These are phyloP conservation scores for Heliocybe sulcata DNA, from an alignment of 1,284 basidiomycete genomes.

Conservation along the genomic window DNA sequence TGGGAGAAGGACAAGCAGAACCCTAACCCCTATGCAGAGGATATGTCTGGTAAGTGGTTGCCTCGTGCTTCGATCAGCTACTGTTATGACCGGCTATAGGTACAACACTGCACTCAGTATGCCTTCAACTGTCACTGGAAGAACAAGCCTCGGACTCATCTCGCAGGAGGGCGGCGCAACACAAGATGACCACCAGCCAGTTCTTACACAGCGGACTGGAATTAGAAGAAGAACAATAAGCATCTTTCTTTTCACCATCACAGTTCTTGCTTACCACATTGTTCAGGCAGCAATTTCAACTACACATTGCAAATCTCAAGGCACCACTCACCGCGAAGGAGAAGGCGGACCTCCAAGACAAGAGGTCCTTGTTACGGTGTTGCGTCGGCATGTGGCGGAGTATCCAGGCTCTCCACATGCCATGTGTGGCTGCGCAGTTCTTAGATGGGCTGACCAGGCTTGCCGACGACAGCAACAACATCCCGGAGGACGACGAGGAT, in stretches of 20 bases:
- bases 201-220: constrained; percentile 9
- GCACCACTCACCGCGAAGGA: background rate
- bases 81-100: background rate
- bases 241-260: background rate
- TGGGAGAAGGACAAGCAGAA: constrained; percentile 10
- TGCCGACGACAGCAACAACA: background rate
- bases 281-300: background rate
- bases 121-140: constrained; percentile 2
- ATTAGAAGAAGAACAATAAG: constrained; percentile 9
- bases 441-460: background rate
- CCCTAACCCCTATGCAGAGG: constrained; percentile 7
- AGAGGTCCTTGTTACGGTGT: constrained; percentile 2
- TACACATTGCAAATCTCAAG: background rate
- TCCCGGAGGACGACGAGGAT: background rate
- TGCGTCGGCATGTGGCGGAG: constrained; percentile 5
- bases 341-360: constrained; percentile 3
- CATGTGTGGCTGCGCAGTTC: background rate
- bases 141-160: constrained; percentile 1
- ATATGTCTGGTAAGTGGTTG: constrained; percentile 3
- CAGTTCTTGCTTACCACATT: background rate
- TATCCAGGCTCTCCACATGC: constrained; percentile 9
- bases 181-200: constrained; percentile 4
- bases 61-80: background rate
- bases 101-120: constrained; percentile 1
- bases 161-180: background rate